Conservation (phyloP, 2,329 filamentous ascomycete species). For the Aspergillus pseudonomiae region DNA sequence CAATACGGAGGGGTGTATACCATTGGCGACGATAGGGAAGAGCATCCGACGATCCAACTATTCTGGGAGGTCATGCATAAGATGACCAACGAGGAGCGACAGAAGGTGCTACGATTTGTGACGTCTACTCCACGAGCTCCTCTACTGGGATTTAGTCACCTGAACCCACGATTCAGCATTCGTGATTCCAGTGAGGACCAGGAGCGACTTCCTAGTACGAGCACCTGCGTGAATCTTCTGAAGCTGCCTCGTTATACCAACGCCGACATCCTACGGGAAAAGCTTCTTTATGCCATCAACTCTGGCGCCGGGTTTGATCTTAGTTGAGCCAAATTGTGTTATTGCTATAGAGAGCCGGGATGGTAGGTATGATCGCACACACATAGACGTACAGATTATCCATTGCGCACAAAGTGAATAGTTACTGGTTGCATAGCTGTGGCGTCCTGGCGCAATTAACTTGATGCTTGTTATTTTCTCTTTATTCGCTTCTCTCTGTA, state of each 20-base stretch:
- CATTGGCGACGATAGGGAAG: slow-evolving; percentile 83
- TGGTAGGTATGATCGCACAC: background rate
- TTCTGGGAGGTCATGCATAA: slow-evolving; percentile 90
- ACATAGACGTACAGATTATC: background rate
- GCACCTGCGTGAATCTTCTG: slow-evolving; percentile 92
- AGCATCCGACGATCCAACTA: slow-evolving; percentile 81
- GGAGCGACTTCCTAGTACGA: slow-evolving; percentile 82
- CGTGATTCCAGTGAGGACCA: slow-evolving; percentile 78
- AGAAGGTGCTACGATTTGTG: slow-evolving; percentile 92
- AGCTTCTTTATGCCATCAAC: slow-evolving; percentile 86
- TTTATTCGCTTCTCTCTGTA: background rate
- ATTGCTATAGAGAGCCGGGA: background rate
- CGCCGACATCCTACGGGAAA: slow-evolving; percentile 68
- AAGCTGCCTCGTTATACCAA: slow-evolving; percentile 84
- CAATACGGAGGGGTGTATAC: slow-evolving; percentile 84
- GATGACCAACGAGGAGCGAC: slow-evolving; percentile 74
- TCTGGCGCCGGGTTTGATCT: slow-evolving; percentile 92
- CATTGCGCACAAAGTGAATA: slow-evolving; percentile 1
- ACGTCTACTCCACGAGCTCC: slow-evolving; percentile 91
- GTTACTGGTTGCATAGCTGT: slow-evolving; percentile 32
- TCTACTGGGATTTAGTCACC: slow-evolving; percentile 81
- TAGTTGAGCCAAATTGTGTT: slow-evolving; percentile 28
- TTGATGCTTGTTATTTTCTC: background rate
- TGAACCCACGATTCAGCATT: slow-evolving; percentile 87
- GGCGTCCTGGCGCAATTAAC: slow-evolving; percentile 25